These are phyloP conservation scores for Drechslera avenae DNA, from an alignment of 2,329 filamentous ascomycete genomes.

Conservation along the genomic window DNA sequence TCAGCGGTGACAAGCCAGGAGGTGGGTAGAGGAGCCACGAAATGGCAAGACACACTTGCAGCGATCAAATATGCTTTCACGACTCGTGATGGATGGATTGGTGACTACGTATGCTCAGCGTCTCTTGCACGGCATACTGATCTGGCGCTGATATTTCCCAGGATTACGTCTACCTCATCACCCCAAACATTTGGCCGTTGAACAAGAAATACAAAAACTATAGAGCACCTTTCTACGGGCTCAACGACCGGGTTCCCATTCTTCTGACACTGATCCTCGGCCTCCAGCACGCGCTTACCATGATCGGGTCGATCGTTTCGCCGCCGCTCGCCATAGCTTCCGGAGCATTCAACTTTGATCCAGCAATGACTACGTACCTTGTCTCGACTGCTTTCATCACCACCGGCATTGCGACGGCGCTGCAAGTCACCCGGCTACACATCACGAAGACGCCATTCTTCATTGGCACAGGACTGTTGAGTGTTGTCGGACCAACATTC, in stretches of 20 bases:
- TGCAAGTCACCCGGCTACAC: conserved; percentile 36
- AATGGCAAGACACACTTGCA: conserved; percentile 16
- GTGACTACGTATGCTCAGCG: conserved; percentile 43
- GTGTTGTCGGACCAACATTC: conserved; percentile 37
- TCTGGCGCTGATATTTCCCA: conserved; percentile 15
- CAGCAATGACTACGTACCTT: conserved; percentile 31
- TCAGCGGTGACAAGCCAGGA: conserved; percentile 11
- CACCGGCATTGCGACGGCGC: conserved; percentile 34
- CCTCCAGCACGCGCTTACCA: conserved; percentile 38
- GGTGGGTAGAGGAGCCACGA: conserved; percentile 1
- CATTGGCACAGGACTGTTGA: conserved; percentile 35
- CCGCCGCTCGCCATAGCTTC: conserved; percentile 39
- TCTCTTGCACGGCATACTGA: neutral
- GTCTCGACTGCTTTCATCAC: conserved; percentile 39
- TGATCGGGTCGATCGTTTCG: conserved; percentile 36
- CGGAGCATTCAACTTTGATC: conserved; percentile 35
- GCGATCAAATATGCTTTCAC: conserved; percentile 42
- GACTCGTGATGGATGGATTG: conserved; percentile 48
- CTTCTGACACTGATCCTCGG: conserved; percentile 35
- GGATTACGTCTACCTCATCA: conserved; percentile 45
- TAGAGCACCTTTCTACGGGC: conserved; percentile 33
- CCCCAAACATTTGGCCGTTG: conserved; percentile 30
- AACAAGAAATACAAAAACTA: conserved; percentile 35
- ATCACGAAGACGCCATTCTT: conserved; percentile 35
- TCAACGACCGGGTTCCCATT: conserved; percentile 34